Evolutionary conservation across 2,329 filamentous ascomycete genomes (phyloP), one percentile per base, ranked within the genome.

Genomic region (Mycocentrospora acerina): DNA sequence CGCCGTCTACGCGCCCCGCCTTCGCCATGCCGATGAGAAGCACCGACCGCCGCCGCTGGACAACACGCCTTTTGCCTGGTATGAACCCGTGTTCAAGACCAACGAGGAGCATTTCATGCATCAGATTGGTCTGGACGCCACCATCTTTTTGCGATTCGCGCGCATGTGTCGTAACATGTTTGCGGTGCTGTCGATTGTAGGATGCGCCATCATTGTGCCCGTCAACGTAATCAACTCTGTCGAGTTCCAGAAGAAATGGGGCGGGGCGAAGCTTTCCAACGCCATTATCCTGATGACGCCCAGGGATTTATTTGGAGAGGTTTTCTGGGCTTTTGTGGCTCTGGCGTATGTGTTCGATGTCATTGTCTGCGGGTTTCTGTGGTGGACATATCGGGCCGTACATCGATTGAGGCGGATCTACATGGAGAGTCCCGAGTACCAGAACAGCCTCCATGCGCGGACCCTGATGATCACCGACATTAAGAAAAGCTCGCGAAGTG

Each of bases 161-260:
- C 79, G 83, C 52, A 97, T 98, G 93, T 88, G 88, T 61, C 83
- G 93, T 44, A 93, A 95, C 64, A 87, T 97, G 48, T 95, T 97
- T 62, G 62, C 86, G 18, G 70, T 80, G 7, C 71, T 96, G 38
- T 79, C 83, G 18, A 48, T 95, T 6, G 67, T 94, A 22, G 89
- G 87, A 13, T 85, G 88, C 51, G 76, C 75, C 35, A 80, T 97
- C 43, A 76, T 96, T 48, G 82, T 96, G 26, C 93, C 93, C 0
- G 72, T 94, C 57, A 91, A 95, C 60, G 68, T 88, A n/a, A 53
- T 38, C 8, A 43, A 33, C 24, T 40, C 44, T 4, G 41, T 54
- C 10, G 40, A 46, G 8, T 42, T 48, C 22, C 35, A 46, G 22
- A 47, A 51, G 19, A 43, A 38, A 3, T 42, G 42, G 10, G 29